Evolutionary conservation across 805 yeast genomes (phyloP).

Genomic region (Lachancea sp.): DNA sequence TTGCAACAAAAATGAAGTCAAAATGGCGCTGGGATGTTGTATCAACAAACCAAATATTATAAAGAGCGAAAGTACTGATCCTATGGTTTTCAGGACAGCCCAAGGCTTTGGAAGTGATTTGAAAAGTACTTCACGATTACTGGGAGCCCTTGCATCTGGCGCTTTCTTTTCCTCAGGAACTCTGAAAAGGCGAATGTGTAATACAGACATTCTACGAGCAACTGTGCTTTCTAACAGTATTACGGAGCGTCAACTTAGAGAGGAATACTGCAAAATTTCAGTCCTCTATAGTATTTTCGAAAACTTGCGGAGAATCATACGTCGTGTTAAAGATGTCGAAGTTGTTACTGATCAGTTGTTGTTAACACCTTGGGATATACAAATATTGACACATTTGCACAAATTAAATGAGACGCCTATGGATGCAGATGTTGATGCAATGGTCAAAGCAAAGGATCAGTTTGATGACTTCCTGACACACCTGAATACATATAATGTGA

Average conservation of each 20-base stretch:
- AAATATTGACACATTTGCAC: constrained; percentile 15
- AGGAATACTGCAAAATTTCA: constrained; percentile 22
- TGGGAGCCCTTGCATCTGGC: constrained; percentile 8
- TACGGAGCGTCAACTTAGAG: constrained; percentile 12
- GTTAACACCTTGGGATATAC: constrained; percentile 19
- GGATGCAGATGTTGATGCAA: constrained; percentile 12
- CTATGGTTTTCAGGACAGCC: not conserved
- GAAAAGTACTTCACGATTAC: constrained; percentile 1
- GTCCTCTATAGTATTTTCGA: constrained; percentile 17
- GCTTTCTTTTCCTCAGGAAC: not conserved
- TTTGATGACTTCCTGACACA: constrained; percentile 19
- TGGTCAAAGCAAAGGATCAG: constrained; percentile 11
- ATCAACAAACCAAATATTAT: not conserved
- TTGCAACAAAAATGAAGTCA: constrained; percentile 1
- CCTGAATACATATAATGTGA: constrained; percentile 11
- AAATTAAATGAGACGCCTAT: constrained; percentile 9
- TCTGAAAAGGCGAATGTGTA: constrained; percentile 13
- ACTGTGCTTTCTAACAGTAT: constrained; percentile 15
- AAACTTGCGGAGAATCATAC: constrained; percentile 3
- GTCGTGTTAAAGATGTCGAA: not conserved
- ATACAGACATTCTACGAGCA: constrained; percentile 24
- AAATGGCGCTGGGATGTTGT: not conserved
- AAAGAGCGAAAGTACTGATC: not conserved
- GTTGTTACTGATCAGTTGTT: not conserved
- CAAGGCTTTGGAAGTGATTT: constrained; percentile 5